phyloP scores from a whole-genome alignment of 352 stramenopile species.

The Pythium pyrilobum region DNA sequence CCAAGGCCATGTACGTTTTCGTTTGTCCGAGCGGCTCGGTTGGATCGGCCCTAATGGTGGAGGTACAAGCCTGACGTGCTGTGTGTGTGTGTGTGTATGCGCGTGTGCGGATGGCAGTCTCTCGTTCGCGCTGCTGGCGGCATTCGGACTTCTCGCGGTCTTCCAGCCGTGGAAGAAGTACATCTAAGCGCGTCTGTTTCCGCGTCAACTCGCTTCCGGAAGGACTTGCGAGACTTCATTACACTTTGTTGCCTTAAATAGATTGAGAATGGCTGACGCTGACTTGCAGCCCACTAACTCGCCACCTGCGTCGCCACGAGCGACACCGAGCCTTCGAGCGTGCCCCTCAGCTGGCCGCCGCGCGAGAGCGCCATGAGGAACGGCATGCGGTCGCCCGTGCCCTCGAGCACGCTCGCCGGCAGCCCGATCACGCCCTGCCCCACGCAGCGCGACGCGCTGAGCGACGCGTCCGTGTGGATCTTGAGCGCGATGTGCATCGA shows the following conservation, averaged over 20 bases:
- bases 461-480: slow-evolving; percentile 41
- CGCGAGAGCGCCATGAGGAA: slow-evolving; percentile 54
- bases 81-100: neutral
- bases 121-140: slow-evolving; percentile 39
- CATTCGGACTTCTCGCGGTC: slow-evolving; percentile 63
- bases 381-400: slow-evolving; percentile 21
- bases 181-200: slow-evolving; percentile 4
- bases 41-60: neutral
- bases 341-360: slow-evolving; percentile 49
- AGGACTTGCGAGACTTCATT: too few species aligned
- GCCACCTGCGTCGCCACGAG: slow-evolving; percentile 15
- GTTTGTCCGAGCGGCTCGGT: neutral
- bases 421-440: slow-evolving; percentile 68
- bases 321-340: slow-evolving; percentile 42
- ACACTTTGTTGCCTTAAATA: slow-evolving; percentile 19
- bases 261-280: too few species aligned
- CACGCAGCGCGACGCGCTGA: slow-evolving; percentile 26
- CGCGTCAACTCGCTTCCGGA: too few species aligned
- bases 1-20: slow-evolving; percentile 60
- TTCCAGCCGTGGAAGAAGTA: slow-evolving; percentile 68
- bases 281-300: too few species aligned
- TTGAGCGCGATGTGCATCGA: slow-evolving; percentile 75
- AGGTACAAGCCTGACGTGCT: neutral
- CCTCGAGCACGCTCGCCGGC: slow-evolving; percentile 29
- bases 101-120: slow-evolving; percentile 13